Conservation (phyloP, 1,284 basidiomycete genomes). For the Chalciporus sp. region DNA sequence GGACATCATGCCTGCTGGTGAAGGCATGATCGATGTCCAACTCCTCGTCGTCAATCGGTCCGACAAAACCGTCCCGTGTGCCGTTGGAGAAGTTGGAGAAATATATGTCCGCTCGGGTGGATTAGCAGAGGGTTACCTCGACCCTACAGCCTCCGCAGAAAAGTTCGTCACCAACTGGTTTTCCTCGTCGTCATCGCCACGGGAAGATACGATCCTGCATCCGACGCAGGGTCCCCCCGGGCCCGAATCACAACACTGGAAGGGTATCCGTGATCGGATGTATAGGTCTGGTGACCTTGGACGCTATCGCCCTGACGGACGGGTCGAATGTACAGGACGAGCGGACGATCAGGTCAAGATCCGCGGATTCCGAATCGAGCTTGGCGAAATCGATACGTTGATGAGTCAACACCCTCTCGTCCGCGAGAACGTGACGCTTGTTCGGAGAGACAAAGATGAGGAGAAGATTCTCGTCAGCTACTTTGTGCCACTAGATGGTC, state of each 20-base stretch:
- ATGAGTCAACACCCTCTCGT: constrained; percentile 93
- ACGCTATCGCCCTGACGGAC: constrained; percentile 90
- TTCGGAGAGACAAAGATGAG: constrained; percentile 97
- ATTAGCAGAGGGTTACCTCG: constrained; percentile 94
- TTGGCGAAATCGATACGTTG: constrained; percentile 98
- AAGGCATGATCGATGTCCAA: constrained; percentile 98
- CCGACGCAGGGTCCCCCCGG: constrained; percentile 59
- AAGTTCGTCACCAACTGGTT: constrained; percentile 98
- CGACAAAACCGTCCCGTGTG: constrained; percentile 87
- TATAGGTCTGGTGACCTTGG: constrained; percentile 98
- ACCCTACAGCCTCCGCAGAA: constrained; percentile 80
- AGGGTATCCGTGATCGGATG: constrained; percentile 97
- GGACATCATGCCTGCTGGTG: constrained; percentile 97
- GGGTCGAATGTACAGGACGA: constrained; percentile 96
- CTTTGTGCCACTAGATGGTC: constrained; percentile 89
- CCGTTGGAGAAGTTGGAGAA: constrained; percentile 96
- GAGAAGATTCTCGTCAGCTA: constrained; percentile 99
- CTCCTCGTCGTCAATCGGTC: constrained; percentile 96
- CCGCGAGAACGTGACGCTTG: constrained; percentile 96
- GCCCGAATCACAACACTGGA: constrained; percentile 84
- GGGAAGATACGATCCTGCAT: constrained; percentile 73
- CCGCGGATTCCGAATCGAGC: constrained; percentile 97
- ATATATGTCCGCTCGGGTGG: constrained; percentile 98
- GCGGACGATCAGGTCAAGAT: constrained; percentile 99
- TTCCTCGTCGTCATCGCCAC: constrained; percentile 48